Conservation (phyloP, 164 flowering plant genomes). For the Macadamia tetraphylla region DNA sequence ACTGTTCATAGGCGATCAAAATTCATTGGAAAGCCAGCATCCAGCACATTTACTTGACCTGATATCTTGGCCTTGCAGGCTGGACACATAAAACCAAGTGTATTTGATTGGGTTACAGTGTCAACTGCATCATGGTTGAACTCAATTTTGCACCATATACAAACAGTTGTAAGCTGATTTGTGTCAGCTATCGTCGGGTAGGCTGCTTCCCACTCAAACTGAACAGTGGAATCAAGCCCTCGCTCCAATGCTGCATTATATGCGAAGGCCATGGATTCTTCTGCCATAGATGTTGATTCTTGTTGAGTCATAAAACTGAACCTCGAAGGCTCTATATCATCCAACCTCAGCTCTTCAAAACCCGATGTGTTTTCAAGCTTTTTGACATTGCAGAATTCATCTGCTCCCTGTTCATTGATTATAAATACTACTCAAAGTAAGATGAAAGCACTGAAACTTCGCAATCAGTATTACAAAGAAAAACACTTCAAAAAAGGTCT, state of each 20-base stretch:
- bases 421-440: not conserved
- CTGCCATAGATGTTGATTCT: conserved; percentile 30
- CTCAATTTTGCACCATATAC: conserved; percentile 79
- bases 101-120: conserved; percentile 52
- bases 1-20: conserved; percentile 12
- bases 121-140: conserved; percentile 49
- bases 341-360: conserved; percentile 49
- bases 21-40: conserved; percentile 23
- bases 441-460: not conserved
- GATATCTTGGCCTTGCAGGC: conserved; percentile 69
- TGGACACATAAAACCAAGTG: conserved; percentile 87
- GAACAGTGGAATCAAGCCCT: conserved; percentile 30
- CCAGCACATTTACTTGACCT: conserved; percentile 43
- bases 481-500: not conserved
- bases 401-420: conserved; percentile 28
- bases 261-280: conserved; percentile 32
- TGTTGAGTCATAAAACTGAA: conserved; percentile 26
- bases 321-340: conserved; percentile 46
- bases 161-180: conserved; percentile 39
- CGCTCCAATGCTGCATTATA: conserved; percentile 26
- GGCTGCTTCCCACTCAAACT: conserved; percentile 38
- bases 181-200: conserved; percentile 23
- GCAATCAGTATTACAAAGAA: too few relatives aligned
- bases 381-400: conserved; percentile 23
- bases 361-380: conserved; percentile 34